Evolutionary conservation across 257 asterid species (phyloP).

Genomic region (Penstemon newberryi): DNA sequence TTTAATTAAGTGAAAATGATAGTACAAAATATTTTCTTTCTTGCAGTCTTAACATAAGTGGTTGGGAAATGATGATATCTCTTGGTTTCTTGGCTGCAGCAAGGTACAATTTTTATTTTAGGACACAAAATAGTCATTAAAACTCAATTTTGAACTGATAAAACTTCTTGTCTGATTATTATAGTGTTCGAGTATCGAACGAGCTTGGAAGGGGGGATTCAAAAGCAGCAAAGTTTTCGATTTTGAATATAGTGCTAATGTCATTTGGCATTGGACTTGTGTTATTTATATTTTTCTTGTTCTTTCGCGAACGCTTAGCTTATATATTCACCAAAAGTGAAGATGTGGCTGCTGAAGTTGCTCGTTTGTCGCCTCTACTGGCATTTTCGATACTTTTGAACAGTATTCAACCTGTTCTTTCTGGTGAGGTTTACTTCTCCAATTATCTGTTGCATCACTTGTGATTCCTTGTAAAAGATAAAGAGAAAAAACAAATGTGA

Average conservation of each 20-base stretch:
- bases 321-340: constrained; percentile 54
- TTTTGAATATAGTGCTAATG: constrained; percentile 43
- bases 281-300: constrained; percentile 47
- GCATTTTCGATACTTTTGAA: constrained; percentile 68
- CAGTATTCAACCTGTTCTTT: constrained; percentile 68
- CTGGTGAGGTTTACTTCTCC: constrained; percentile 41
- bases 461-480: too few relatives aligned
- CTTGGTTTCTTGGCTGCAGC: constrained; percentile 73
- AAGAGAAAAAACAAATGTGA: too few relatives aligned
- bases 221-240: constrained; percentile 56
- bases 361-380: constrained; percentile 53
- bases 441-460: not conserved
- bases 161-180: not conserved
- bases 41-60: constrained; percentile 66
- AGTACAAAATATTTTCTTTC: not conserved
- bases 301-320: constrained; percentile 54
- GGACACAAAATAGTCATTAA: not conserved
- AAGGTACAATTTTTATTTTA: constrained; percentile 39
- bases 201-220: constrained; percentile 78
- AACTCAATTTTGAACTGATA: not conserved
- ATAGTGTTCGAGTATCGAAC: constrained; percentile 66
- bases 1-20: too few relatives aligned
- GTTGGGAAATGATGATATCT: constrained; percentile 82
- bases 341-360: constrained; percentile 50
- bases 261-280: constrained; percentile 48